Conservation (phyloP, 306 rosid genomes). For the Malus asiatica region DNA sequence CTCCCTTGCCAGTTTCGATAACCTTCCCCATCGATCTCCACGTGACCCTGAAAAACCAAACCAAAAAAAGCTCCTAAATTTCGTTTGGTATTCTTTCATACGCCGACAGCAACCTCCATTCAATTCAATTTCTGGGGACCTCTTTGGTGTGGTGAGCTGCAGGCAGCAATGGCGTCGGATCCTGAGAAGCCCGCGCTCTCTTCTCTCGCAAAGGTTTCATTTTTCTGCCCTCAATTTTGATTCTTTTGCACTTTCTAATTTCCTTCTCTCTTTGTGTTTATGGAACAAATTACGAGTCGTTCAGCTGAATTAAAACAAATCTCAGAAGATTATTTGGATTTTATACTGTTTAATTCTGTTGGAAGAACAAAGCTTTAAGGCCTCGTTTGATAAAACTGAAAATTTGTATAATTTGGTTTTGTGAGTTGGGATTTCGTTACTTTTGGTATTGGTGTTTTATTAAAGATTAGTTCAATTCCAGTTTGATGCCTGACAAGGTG, state of each 20-base stretch:
- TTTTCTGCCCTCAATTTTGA: slow-evolving; percentile 1
- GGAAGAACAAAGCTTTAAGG: background rate
- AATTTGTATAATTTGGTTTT: background rate
- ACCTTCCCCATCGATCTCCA: no score
- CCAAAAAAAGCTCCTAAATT: no score
- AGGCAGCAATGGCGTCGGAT: slow-evolving; percentile 51
- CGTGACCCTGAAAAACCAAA: no score
- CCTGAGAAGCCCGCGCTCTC: slow-evolving; percentile 28
- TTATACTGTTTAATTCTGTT: background rate
- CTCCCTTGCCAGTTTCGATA: no score
- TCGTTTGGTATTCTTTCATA: background rate
- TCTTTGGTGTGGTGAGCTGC: background rate
- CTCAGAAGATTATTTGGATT: background rate
- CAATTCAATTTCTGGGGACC: background rate
- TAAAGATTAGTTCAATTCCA: background rate
- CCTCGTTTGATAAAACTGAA: background rate
- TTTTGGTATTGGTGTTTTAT: background rate
- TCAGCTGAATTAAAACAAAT: background rate
- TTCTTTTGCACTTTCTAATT: background rate
- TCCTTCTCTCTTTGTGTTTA: background rate
- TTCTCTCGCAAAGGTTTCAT: slow-evolving; percentile 36
- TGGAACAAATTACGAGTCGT: background rate
- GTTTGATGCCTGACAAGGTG: background rate
- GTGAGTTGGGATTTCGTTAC: background rate
- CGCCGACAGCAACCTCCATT: background rate